A percentile compares a stretch with the other conserved stretches of the same genome.
Conservation (phyloP, 176 grass and related monocot genomes). For the Secale cereale region DNA sequence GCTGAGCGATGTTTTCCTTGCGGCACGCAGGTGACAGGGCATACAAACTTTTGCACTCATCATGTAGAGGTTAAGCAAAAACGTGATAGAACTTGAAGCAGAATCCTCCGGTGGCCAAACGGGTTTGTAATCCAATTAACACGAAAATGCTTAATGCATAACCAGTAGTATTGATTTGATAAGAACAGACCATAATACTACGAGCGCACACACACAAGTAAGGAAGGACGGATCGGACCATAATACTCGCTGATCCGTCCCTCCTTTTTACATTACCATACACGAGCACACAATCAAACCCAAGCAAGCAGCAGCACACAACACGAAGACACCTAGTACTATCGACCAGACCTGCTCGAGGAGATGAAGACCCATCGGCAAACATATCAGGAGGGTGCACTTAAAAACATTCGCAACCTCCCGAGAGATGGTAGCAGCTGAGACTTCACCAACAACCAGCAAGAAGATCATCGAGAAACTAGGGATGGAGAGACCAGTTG, state of each 20-base stretch:
- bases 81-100: not conserved
- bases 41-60: not conserved
- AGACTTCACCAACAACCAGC: not conserved
- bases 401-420: conserved; percentile 27
- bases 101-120: not conserved
- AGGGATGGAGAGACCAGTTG: not conserved
- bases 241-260: conserved; percentile 17
- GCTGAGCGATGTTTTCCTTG: not conserved
- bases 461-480: not conserved
- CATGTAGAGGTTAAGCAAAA: not conserved
- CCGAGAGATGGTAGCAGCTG: not conserved
- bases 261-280: not conserved
- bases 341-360: too few relatives aligned
- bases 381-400: not conserved
- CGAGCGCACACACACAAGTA: not conserved
- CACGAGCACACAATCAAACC: not conserved
- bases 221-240: not conserved
- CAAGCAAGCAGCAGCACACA: not conserved
- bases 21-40: not conserved
- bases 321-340: not conserved
- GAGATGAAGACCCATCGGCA: not conserved
- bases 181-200: not conserved
- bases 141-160: not conserved
- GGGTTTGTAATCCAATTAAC: not conserved
- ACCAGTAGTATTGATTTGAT: not conserved